phyloP scores from a whole-genome alignment of 2,329 filamentous ascomycete genomes.

The Penicillium brasilianum region DNA sequence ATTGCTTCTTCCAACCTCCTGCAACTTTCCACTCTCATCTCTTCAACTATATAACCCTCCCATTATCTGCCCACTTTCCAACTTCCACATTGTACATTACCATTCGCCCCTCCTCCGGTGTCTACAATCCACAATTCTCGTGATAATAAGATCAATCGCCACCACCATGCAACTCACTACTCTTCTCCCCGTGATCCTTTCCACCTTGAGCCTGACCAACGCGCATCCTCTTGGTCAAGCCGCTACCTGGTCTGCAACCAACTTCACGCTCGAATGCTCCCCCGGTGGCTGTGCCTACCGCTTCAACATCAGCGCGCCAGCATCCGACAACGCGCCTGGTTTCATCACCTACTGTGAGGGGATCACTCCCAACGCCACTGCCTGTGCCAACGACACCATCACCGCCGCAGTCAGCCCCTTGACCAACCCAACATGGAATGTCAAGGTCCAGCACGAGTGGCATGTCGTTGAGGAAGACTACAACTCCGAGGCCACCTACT shows the following conservation, averaged over 20 bases:
- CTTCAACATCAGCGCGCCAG: conserved; percentile 38
- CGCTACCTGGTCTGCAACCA: conserved; percentile 40
- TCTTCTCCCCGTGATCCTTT: conserved; percentile 33
- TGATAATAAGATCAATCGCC: background rate
- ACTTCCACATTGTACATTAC: background rate
- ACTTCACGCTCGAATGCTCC: conserved; percentile 40
- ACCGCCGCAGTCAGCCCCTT: conserved; percentile 27
- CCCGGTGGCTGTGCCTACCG: conserved; percentile 40
- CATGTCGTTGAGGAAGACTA: conserved; percentile 20
- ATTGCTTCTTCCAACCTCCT: conserved; percentile 5
- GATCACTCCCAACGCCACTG: conserved; percentile 27
- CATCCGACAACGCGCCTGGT: conserved; percentile 36
- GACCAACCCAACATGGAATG: conserved; percentile 32
- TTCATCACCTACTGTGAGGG: conserved; percentile 45
- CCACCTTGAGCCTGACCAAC: conserved; percentile 29
- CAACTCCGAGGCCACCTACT: conserved; percentile 17
- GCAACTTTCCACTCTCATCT: background rate
- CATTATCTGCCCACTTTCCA: background rate
- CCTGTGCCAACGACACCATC: conserved; percentile 36
- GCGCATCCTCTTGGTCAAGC: conserved; percentile 24
- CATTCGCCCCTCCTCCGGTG: background rate
- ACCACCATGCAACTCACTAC: conserved; percentile 38
- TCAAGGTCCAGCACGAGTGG: conserved; percentile 38
- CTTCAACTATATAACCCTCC: conserved; percentile 1
- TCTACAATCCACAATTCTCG: background rate